Conservation (phyloP, 129 eudicot species). For the Mikania micrantha region DNA sequence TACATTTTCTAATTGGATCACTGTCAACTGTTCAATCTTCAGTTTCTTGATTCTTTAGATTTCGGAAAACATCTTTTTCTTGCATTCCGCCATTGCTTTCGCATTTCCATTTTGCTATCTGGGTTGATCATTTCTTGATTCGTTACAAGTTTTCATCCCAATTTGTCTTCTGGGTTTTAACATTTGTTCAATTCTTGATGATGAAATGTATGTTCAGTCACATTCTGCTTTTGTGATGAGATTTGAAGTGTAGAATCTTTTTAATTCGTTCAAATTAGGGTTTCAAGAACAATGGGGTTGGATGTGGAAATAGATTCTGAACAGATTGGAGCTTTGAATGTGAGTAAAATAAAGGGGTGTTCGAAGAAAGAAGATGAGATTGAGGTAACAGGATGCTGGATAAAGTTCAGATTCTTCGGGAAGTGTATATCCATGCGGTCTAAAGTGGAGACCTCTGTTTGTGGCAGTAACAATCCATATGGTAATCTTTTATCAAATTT, state of each 20-base stretch:
- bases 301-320: constrained; percentile 33
- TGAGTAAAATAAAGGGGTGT: constrained; percentile 25
- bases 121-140: constrained; percentile 7
- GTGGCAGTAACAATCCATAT: constrained; percentile 34
- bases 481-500: constrained; percentile 35
- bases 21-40: constrained; percentile 1
- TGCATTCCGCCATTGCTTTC: constrained; percentile 14
- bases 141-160: constrained; percentile 10
- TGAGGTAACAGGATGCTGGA: constrained; percentile 49
- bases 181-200: constrained; percentile 10
- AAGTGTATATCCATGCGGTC: constrained; percentile 58
- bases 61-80: neutral
- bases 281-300: constrained; percentile 37
- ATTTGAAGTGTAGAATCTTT: neutral
- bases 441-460: constrained; percentile 52
- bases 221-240: neutral
- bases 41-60: constrained; percentile 21
- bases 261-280: constrained; percentile 16
- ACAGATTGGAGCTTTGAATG: constrained; percentile 23
- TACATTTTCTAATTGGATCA: constrained; percentile 10
- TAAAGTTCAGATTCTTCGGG: constrained; percentile 55
- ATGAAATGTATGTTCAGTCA: neutral
- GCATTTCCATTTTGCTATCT: constrained; percentile 28
- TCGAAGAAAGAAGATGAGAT: constrained; percentile 40
- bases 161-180: constrained; percentile 20